These are phyloP conservation scores for Collariella sp. DNA, from an alignment of 495 filamentous ascomycete genomes.

Conservation along the genomic window DNA sequence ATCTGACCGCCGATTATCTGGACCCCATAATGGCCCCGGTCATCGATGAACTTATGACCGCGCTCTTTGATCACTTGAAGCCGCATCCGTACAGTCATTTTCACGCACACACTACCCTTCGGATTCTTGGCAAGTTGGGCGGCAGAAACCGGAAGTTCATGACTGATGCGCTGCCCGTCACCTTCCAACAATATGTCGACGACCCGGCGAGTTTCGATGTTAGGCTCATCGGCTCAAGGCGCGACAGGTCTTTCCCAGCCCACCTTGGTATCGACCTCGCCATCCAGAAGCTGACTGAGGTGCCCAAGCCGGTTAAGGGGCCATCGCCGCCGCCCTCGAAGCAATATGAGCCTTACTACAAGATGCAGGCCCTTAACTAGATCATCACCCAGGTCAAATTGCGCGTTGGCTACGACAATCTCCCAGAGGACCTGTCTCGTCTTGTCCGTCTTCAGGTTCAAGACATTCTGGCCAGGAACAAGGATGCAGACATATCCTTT, in stretches of 20 bases:
- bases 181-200: slow-evolving; percentile 76
- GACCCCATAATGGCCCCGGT: slow-evolving; percentile 99
- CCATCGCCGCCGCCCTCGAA: slow-evolving; percentile 31
- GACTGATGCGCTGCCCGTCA: slow-evolving; percentile 72
- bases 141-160: slow-evolving; percentile 93
- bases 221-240: slow-evolving; percentile 75
- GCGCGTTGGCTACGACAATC: slow-evolving; percentile 73
- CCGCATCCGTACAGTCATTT: slow-evolving; percentile 93
- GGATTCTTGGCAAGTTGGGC: slow-evolving; percentile 96
- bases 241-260: slow-evolving; percentile 78
- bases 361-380: slow-evolving; percentile 81
- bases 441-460: slow-evolving; percentile 80
- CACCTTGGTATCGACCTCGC: slow-evolving; percentile 81
- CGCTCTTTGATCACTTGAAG: slow-evolving; percentile 86
- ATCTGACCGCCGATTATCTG: slow-evolving; percentile 92
- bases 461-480: slow-evolving; percentile 65
- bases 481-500: slow-evolving; percentile 50
- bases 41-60: slow-evolving; percentile 96
- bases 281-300: slow-evolving; percentile 74
- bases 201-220: slow-evolving; percentile 80
- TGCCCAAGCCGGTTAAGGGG: slow-evolving; percentile 49
- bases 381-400: slow-evolving; percentile 83
- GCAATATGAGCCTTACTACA: slow-evolving; percentile 77
- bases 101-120: slow-evolving; percentile 92
- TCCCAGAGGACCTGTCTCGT: slow-evolving; percentile 82